Percentiles rank a stretch among this genome's conserved stretches.
phyloP scores from a whole-genome alignment of 2,329 filamentous ascomycete species.

The Ascochyta fabae region DNA sequence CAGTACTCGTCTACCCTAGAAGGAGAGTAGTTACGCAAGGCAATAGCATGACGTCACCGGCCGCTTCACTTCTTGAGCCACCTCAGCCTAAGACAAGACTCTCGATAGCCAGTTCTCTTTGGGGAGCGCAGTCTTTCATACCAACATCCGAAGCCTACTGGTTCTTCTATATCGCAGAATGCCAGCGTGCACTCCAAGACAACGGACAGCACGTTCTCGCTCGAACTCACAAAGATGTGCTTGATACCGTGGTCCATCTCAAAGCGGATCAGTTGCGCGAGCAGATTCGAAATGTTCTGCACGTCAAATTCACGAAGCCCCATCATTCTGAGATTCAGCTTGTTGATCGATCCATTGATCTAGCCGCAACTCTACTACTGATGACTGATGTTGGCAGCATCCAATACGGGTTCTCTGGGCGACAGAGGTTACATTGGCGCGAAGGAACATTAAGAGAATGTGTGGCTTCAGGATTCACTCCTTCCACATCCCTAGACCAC shows the following conservation, averaged over 20 bases:
- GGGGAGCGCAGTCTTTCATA: no score
- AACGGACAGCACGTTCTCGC: conserved; percentile 18
- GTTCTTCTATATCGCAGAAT: conserved; percentile 23
- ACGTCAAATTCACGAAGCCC: conserved; percentile 9
- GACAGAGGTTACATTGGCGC: conserved; percentile 14
- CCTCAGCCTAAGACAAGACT: no score
- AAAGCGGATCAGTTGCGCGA: conserved; percentile 7
- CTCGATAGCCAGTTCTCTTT: no score
- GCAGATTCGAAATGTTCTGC: conserved; percentile 7
- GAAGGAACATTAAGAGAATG: conserved; percentile 6
- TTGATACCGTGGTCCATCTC: conserved; percentile 20
- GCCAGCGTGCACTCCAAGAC: conserved; percentile 25
- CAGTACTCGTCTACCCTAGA: no score
- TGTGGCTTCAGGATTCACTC: conserved; percentile 4
- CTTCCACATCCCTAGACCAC: conserved; percentile 1
- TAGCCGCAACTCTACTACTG: conserved; percentile 18
- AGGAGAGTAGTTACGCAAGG: no score
- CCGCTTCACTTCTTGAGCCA: no score
- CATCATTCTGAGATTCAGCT: conserved; percentile 17
- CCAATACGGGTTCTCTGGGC: conserved; percentile 16
- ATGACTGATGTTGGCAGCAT: conserved; percentile 22
- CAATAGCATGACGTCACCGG: no score
- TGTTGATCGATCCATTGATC: conserved; percentile 22
- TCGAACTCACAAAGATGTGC: conserved; percentile 26
- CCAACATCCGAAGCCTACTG: conserved; percentile 16